Evolutionary conservation across 2,329 filamentous ascomycete genomes (phyloP), one percentile per base, ranked within the genome.

Genomic region (Talaromyces sp.): DNA sequence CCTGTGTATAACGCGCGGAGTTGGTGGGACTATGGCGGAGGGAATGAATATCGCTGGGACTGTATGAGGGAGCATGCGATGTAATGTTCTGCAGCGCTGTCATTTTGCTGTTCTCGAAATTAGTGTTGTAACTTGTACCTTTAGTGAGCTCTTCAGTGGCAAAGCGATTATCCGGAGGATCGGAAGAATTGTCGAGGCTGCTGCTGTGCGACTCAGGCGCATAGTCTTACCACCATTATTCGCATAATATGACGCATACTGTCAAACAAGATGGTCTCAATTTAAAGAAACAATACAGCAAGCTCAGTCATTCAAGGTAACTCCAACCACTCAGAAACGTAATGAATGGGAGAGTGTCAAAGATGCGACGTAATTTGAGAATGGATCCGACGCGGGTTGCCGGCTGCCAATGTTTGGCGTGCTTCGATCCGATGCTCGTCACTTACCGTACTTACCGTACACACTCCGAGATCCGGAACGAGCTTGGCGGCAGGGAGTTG

Each of bases 1-100:
- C 79, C 80, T 3, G 74, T 77, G 8, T 81, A 81, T 65, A 76
- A 76, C 43, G 70, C 73, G 39, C 72, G 75, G 56, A 73, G 75
- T 60, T 78, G 76, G 76, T 80, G 77, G 78, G 72, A 77, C 52
- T 65, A 72, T 57, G 69, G 71, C 5, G 70, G 73, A 43, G 68
- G 68, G n/a, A 27, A 24, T 31, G 61, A 63, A 16, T 63, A 63
- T 63, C 61, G 61, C 16, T 63, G 61, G 61, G 61, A 63, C 27
- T 57, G 61, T 47, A 43, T 63, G 61, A 43, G 61, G 16, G 61
- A 63, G 16, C 24, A 35, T 35, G 61, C 39, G 24, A 63, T 63
- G 61, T 63, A 24, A 59, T n/a, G 19, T 37, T 31, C 39, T 22
- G 52, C 9, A n/a, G 45, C 8, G 10, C 9, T 31, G 47, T 31